Percentiles rank a stretch among this genome's conserved stretches.
Evolutionary conservation across 306 rosid genomes (phyloP).

Genomic region (Vigna trinervia): DNA sequence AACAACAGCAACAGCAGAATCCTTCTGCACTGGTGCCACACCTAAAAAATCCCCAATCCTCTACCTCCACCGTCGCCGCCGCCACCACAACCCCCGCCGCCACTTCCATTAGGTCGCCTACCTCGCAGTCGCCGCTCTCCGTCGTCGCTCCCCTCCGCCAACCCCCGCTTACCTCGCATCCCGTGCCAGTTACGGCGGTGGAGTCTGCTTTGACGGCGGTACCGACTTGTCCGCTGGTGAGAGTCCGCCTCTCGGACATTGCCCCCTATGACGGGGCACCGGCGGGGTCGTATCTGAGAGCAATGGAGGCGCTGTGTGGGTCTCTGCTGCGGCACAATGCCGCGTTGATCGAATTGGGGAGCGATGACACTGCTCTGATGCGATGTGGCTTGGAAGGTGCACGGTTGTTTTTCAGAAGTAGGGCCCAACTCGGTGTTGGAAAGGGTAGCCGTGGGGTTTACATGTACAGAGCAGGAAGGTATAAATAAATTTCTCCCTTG

Average conservation of each 20-base stretch:
- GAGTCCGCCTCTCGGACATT: conserved; percentile 86
- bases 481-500: background rate
- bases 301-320: conserved; percentile 72
- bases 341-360: conserved; percentile 76
- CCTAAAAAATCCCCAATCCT: conserved; percentile 62
- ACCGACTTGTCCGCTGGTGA: conserved; percentile 51
- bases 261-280: conserved; percentile 82
- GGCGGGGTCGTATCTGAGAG: conserved; percentile 60
- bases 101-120: conserved; percentile 30
- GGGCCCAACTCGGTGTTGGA: conserved; percentile 66
- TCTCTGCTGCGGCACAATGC: conserved; percentile 91
- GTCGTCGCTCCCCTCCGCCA: conserved; percentile 53
- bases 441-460: conserved; percentile 84
- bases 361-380: conserved; percentile 70
- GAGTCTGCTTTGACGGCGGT: conserved; percentile 52
- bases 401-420: conserved; percentile 75
- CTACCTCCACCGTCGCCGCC: conserved; percentile 35
- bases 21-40: conserved; percentile 69
- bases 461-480: conserved; percentile 97
- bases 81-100: conserved; percentile 41
- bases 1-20: conserved; percentile 67
- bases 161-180: conserved; percentile 43
- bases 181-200: conserved; percentile 54
- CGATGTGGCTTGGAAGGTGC: conserved; percentile 91
- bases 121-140: conserved; percentile 51